Conservation (phyloP, 2,329 filamentous ascomycete genomes). For the Scytalidium sp. region DNA sequence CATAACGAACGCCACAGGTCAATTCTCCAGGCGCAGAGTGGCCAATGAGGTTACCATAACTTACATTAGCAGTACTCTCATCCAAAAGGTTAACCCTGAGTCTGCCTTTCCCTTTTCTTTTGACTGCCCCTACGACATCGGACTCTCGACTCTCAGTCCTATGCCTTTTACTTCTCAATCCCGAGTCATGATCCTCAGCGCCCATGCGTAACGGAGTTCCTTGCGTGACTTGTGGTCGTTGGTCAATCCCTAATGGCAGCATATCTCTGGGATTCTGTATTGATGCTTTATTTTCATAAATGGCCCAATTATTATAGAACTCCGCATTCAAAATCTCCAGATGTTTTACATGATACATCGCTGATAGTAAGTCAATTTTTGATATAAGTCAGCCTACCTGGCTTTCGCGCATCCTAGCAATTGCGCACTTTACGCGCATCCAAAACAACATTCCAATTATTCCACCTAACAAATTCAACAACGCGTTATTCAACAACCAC, state of each 20-base stretch:
- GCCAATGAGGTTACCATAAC: too few relatives aligned
- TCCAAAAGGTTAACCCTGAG: constrained; percentile 75
- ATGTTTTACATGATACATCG: constrained; percentile 11
- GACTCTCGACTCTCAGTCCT: constrained; percentile 24
- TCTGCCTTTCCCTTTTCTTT: constrained; percentile 66
- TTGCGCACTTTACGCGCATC: too few relatives aligned
- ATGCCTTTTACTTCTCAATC: constrained; percentile 34
- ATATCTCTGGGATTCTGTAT: constrained; percentile 14
- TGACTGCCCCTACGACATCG: constrained; percentile 41
- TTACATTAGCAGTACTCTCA: constrained; percentile 74
- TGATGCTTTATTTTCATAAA: constrained; percentile 5
- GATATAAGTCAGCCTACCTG: too few relatives aligned
- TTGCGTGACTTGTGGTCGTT: too few relatives aligned
- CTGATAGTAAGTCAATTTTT: too few relatives aligned
- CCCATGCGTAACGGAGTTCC: constrained; percentile 3
- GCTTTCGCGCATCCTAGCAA: too few relatives aligned
- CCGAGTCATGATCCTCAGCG: too few relatives aligned
- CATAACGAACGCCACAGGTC: too few relatives aligned
- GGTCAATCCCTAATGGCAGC: constrained; percentile 23
- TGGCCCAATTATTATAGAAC: constrained; percentile 36
- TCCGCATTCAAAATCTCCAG: constrained; percentile 43
- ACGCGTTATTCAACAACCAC: neutral
- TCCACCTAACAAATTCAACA: too few relatives aligned
- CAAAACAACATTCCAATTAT: too few relatives aligned
- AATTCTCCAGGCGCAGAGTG: too few relatives aligned